These are phyloP conservation scores for Termitomyces sp. DNA, from an alignment of 768 basidiomycete genomes.

Conservation along the genomic window DNA sequence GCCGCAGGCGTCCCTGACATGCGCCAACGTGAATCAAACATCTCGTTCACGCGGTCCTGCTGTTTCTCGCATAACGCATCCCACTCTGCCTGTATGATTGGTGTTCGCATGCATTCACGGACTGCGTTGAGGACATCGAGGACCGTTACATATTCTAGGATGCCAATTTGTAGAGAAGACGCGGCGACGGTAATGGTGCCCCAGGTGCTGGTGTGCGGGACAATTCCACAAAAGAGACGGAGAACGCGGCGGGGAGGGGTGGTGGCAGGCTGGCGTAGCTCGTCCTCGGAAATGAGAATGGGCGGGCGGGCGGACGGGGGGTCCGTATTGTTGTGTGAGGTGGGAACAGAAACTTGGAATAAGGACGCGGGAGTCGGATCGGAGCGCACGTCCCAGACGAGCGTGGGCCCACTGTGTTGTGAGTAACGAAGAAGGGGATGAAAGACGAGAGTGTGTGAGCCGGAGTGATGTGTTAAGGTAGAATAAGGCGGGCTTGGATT, in stretches of 20 bases:
- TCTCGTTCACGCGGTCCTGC: constrained; percentile 36
- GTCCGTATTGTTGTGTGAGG: too few species aligned
- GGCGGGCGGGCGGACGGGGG: constrained; percentile 17
- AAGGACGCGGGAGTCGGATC: constrained; percentile 30
- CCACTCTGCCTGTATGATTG: constrained; percentile 43
- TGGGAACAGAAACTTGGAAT: constrained; percentile 19
- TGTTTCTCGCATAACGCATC: constrained; percentile 39
- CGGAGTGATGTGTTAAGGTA: not conserved
- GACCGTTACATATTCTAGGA: constrained; percentile 43
- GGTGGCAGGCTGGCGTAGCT: constrained; percentile 43
- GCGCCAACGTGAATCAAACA: constrained; percentile 47
- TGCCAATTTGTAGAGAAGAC: not conserved
- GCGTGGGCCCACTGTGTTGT: constrained; percentile 29
- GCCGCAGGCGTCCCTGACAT: constrained; percentile 32
- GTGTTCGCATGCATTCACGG: constrained; percentile 34
- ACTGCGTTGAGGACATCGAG: constrained; percentile 51
- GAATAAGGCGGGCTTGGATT: constrained; percentile 1
- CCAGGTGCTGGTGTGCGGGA: constrained; percentile 44
- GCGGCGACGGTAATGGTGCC: constrained; percentile 39
- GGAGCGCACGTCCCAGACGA: constrained; percentile 53
- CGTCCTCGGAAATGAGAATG: constrained; percentile 28
- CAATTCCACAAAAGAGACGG: constrained; percentile 44
- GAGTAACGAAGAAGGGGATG: constrained; percentile 39
- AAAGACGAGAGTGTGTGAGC: constrained; percentile 14
- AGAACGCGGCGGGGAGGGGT: constrained; percentile 37